These are phyloP conservation scores for Orobanche coerulescens DNA, from an alignment of 257 asterid species.

Conservation along the genomic window DNA sequence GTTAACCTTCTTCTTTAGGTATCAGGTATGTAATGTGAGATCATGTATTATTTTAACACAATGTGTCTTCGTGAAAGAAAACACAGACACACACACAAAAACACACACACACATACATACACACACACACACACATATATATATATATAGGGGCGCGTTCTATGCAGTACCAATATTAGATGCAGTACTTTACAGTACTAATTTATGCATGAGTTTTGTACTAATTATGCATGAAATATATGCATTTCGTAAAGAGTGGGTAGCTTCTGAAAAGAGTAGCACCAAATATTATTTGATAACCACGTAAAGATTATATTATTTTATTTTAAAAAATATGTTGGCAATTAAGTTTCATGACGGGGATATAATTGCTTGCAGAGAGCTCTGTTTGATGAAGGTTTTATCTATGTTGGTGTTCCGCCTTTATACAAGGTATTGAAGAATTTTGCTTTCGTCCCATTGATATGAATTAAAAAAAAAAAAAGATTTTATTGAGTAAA, in stretches of 20 bases:
- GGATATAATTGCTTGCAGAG: slow-evolving; percentile 48
- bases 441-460: slow-evolving; percentile 2
- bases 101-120: no score
- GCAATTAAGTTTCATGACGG: slow-evolving; percentile 19
- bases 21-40: slow-evolving; percentile 55
- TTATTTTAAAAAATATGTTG: slow-evolving; percentile 10
- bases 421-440: slow-evolving; percentile 79
- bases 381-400: slow-evolving; percentile 91
- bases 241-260: no score
- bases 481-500: slow-evolving; percentile 6
- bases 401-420: slow-evolving; percentile 95
- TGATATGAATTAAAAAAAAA: background rate
- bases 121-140: no score
- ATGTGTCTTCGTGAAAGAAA: no score
- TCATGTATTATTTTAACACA: slow-evolving; percentile 5
- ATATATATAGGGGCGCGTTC: no score
- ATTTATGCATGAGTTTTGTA: no score
- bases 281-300: background rate
- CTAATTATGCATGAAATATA: no score
- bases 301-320: no score
- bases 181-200: no score
- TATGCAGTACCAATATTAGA: no score
- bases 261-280: background rate
- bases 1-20: slow-evolving; percentile 88
- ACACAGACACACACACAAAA: no score